Evolutionary conservation across 305 asterid species (phyloP).

Genomic region (Fraxinus albicans): DNA sequence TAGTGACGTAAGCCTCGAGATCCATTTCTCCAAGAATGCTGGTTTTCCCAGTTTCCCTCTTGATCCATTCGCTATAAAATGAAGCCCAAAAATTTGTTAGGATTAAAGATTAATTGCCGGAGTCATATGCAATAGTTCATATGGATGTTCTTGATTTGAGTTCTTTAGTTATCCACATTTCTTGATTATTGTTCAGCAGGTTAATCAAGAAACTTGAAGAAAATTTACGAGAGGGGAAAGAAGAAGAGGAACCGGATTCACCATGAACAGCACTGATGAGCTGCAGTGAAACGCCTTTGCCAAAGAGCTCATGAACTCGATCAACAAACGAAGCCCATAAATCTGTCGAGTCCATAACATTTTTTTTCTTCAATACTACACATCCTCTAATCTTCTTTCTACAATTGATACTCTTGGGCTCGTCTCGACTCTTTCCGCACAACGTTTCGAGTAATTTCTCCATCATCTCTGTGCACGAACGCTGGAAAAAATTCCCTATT

Average conservation of each 20-base stretch:
- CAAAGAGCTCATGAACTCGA: constrained; percentile 55
- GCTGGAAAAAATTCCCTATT: constrained; percentile 32
- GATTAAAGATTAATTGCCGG: neutral
- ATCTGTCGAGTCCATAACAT: constrained; percentile 49
- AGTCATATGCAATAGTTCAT: neutral
- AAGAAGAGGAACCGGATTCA: constrained; percentile 36
- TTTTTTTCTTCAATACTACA: constrained; percentile 64
- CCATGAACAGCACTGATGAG: constrained; percentile 48
- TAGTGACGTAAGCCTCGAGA: constrained; percentile 49
- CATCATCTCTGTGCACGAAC: constrained; percentile 41
- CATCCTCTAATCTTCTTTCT: constrained; percentile 47
- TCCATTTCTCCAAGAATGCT: constrained; percentile 58
- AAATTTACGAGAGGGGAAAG: neutral
- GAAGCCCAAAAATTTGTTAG: neutral
- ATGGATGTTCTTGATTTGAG: neutral
- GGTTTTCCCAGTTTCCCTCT: constrained; percentile 68
- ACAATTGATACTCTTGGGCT: constrained; percentile 15
- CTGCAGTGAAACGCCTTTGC: constrained; percentile 54
- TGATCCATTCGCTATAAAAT: constrained; percentile 31
- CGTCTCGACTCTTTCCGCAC: constrained; percentile 54
- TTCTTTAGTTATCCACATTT: neutral
- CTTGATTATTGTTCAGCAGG: neutral
- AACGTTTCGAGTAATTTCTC: constrained; percentile 46
- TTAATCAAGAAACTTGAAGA: neutral
- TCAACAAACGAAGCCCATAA: constrained; percentile 41